Percentiles rank a stretch among this genome's conserved stretches.
Evolutionary conservation across 1,139 yeast species (phyloP).

Genomic region (Geotrichum citri-aurantii): DNA sequence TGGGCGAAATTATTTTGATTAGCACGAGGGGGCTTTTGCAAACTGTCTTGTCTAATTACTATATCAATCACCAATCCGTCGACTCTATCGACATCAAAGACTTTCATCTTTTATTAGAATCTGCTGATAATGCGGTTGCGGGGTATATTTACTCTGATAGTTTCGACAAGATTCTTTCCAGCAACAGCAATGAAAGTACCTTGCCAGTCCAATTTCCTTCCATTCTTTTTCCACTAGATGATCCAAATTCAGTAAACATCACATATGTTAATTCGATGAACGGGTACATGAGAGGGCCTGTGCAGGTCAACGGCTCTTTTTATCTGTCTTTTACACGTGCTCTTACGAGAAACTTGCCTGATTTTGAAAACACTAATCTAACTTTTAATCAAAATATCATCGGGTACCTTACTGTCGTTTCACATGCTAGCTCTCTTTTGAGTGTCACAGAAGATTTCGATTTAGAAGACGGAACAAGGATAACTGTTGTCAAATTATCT

Average conservation of each 20-base stretch:
- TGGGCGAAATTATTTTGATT: slow-evolving; percentile 48
- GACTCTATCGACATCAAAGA: slow-evolving; percentile 17
- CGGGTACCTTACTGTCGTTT: slow-evolving; percentile 67
- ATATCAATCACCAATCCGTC: slow-evolving; percentile 16
- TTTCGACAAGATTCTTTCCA: slow-evolving; percentile 11
- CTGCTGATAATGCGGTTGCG: slow-evolving; percentile 28
- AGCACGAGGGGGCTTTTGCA: slow-evolving; percentile 30
- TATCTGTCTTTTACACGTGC: slow-evolving; percentile 27
- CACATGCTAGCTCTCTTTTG: slow-evolving; percentile 52
- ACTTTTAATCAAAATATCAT: slow-evolving; percentile 7
- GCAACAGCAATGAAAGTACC: slow-evolving; percentile 1
- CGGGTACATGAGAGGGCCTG: slow-evolving; percentile 14
- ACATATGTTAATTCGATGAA: slow-evolving; percentile 1
- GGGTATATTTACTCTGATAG: slow-evolving; percentile 26
- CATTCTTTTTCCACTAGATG: slow-evolving; percentile 22
- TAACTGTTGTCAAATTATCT: slow-evolving; percentile 27
- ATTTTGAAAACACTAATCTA: slow-evolving; percentile 6
- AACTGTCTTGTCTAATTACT: slow-evolving; percentile 26
- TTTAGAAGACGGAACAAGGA: slow-evolving; percentile 37
- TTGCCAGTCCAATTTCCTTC: slow-evolving; percentile 20
- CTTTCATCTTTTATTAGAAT: slow-evolving; percentile 26
- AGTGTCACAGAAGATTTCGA: slow-evolving; percentile 46
- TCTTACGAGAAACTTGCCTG: slow-evolving; percentile 17
- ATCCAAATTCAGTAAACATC: not conserved
- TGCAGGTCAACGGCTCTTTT: slow-evolving; percentile 18